Evolutionary conservation across 805 yeast genomes (phyloP).

Genomic region (Candida ponderosae): DNA sequence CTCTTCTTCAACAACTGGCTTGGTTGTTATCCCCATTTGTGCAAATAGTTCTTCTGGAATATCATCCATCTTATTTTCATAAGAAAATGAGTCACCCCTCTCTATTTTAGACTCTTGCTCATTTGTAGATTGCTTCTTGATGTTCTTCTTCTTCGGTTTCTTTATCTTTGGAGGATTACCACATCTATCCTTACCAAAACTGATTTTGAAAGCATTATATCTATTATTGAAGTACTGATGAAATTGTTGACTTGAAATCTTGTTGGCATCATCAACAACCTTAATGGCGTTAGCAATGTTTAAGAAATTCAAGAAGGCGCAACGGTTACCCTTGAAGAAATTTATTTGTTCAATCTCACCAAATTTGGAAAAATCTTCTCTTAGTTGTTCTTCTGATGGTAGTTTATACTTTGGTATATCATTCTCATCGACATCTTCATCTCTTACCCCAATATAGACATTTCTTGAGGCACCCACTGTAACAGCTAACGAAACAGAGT

Average conservation of each 20-base stretch:
- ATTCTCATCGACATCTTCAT: constrained; percentile 15
- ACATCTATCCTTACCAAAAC: constrained; percentile 75
- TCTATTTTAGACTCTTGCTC: not conserved
- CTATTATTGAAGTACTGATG: constrained; percentile 33
- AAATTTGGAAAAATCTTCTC: constrained; percentile 53
- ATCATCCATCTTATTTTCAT: constrained; percentile 3
- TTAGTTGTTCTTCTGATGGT: constrained; percentile 41
- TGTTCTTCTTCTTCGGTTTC: constrained; percentile 34
- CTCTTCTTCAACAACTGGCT: constrained; percentile 1
- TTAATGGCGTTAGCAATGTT: constrained; percentile 56
- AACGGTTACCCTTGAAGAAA: constrained; percentile 56
- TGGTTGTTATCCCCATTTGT: constrained; percentile 16
- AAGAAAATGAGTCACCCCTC: not conserved
- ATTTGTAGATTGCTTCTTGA: constrained; percentile 19
- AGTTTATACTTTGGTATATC: constrained; percentile 19
- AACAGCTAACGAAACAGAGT: constrained; percentile 52
- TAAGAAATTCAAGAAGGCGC: constrained; percentile 70
- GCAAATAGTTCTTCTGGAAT: constrained; percentile 16
- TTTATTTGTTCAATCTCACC: constrained; percentile 77
- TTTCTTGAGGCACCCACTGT: constrained; percentile 73
- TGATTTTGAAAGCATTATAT: constrained; percentile 49
- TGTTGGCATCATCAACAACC: constrained; percentile 52
- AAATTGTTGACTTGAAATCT: constrained; percentile 23
- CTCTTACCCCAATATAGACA: constrained; percentile 58
- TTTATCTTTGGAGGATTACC: constrained; percentile 59